Percentiles rank a stretch among this genome's conserved stretches.
These are phyloP conservation scores for Serendipita sp. DNA, from an alignment of 768 basidiomycete genomes.

Conservation along the genomic window DNA sequence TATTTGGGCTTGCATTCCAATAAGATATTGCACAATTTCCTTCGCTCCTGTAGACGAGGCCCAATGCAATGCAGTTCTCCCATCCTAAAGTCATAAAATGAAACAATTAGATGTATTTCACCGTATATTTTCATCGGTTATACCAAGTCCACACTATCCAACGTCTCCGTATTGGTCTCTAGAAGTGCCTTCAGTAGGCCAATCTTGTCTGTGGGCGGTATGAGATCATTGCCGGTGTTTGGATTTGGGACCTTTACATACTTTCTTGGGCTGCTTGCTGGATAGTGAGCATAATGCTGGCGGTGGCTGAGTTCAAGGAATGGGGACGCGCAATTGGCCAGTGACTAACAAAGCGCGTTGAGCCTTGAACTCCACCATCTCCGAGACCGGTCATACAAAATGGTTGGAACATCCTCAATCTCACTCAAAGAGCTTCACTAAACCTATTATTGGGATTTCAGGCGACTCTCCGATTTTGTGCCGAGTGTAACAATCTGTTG, in stretches of 20 bases:
- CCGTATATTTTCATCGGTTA: no score
- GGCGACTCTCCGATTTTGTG: slow-evolving; percentile 82
- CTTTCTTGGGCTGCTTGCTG: slow-evolving; percentile 3
- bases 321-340: neutral
- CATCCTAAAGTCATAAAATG: slow-evolving; percentile 12
- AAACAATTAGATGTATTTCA: no score
- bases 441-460: neutral
- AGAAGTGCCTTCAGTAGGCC: neutral
- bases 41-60: slow-evolving; percentile 50
- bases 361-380: neutral
- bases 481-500: slow-evolving; percentile 87
- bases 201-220: neutral
- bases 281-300: neutral
- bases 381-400: neutral
- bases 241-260: neutral
- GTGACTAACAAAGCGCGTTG: neutral
- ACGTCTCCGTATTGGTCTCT: neutral
- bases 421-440: neutral
- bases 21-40: slow-evolving; percentile 49
- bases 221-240: neutral
- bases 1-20: slow-evolving; percentile 55
- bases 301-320: neutral
- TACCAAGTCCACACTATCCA: neutral
- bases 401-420: neutral
- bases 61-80: slow-evolving; percentile 73